phyloP scores from a whole-genome alignment of 1,139 yeast genomes.

The Yamadazyma triangularis region DNA sequence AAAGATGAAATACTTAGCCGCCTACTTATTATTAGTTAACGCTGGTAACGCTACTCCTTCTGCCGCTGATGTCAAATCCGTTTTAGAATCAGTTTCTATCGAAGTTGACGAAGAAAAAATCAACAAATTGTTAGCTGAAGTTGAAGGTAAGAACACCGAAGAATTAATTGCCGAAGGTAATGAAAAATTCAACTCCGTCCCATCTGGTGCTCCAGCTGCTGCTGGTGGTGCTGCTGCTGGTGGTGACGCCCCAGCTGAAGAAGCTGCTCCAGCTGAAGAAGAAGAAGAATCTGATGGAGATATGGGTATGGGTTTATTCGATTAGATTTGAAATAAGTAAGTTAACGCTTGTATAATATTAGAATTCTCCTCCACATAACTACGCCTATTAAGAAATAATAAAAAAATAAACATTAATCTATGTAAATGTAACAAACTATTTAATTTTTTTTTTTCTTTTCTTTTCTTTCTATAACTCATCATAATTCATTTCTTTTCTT shows the following conservation, averaged over 20 bases:
- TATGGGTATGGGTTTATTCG: constrained; percentile 54
- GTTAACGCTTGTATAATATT: constrained; percentile 9
- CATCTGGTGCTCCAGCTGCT: constrained; percentile 95
- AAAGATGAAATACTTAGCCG: constrained; percentile 73
- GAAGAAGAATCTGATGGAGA: constrained; percentile 53
- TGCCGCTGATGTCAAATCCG: constrained; percentile 84
- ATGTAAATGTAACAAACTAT: constrained; percentile 1
- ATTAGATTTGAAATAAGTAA: constrained; percentile 22
- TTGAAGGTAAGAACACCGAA: constrained; percentile 88
- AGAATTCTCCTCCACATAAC: background rate
- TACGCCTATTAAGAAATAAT: no score
- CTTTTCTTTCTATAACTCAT: no score
- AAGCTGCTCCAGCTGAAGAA: constrained; percentile 64
- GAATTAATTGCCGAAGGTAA: constrained; percentile 96
- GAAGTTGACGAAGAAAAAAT: constrained; percentile 93
- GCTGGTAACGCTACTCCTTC: constrained; percentile 78
- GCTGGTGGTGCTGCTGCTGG: constrained; percentile 67
- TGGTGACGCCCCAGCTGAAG: constrained; percentile 66
- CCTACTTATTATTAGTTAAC: constrained; percentile 63
- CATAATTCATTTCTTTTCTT: constrained; percentile 55
- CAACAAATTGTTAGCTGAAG: constrained; percentile 78
- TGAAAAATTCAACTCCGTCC: constrained; percentile 92
- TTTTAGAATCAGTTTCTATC: constrained; percentile 89
- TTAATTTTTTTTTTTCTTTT: no score
- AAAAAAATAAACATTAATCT: constrained; percentile 4